phyloP scores from a whole-genome alignment of 768 basidiomycete species.

The Kwoniella mangroviensis region DNA sequence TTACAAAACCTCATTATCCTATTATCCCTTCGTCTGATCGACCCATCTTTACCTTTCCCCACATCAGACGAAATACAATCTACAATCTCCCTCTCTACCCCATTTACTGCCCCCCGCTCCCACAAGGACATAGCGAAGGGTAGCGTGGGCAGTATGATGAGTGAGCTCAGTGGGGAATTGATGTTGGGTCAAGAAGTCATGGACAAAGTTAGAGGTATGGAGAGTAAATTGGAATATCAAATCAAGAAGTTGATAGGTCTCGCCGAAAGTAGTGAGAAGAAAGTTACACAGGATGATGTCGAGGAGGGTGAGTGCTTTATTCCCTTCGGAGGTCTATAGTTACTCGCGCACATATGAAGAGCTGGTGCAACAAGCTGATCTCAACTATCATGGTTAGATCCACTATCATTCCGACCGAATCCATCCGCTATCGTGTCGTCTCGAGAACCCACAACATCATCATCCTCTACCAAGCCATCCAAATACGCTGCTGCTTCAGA shows the following conservation, averaged over 20 bases:
- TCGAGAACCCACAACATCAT: constrained; percentile 12
- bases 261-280: constrained; percentile 63
- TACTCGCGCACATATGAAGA: too few species aligned
- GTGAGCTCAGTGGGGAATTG: constrained; percentile 76
- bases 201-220: constrained; percentile 84
- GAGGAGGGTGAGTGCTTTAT: constrained; percentile 65
- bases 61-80: constrained; percentile 18
- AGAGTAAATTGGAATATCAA: constrained; percentile 88
- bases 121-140: neutral
- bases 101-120: constrained; percentile 18
- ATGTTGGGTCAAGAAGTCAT: constrained; percentile 79
- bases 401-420: constrained; percentile 89
- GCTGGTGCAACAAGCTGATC: constrained; percentile 19
- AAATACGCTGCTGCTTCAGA: constrained; percentile 11
- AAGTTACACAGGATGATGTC: constrained; percentile 58
- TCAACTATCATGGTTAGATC: constrained; percentile 65
- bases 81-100: constrained; percentile 12
- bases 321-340: neutral
- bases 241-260: constrained; percentile 88
- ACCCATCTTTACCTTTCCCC: constrained; percentile 9
- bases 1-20: constrained; percentile 80
- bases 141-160: constrained; percentile 18
- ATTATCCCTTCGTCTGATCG: constrained; percentile 38
- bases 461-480: constrained; percentile 33
- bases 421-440: constrained; percentile 69